These are phyloP conservation scores for Sarocladiaceae sp. DNA, from an alignment of 2,329 filamentous ascomycete species.

Conservation along the genomic window DNA sequence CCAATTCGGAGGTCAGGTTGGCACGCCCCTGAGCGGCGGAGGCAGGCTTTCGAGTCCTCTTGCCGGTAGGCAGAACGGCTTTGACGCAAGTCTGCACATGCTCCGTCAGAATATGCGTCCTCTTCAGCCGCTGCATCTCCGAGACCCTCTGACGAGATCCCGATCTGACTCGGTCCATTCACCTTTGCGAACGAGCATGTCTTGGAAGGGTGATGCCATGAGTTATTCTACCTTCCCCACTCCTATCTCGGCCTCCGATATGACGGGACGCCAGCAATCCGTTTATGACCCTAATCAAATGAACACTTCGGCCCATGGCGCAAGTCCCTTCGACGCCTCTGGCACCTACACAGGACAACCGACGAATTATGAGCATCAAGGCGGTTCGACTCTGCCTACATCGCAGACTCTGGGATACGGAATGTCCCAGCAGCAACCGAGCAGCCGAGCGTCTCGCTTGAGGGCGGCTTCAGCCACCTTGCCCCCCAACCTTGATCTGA, in stretches of 20 bases:
- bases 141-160: constrained; percentile 50
- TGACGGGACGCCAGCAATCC: constrained; percentile 40
- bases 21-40: constrained; percentile 39
- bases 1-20: constrained; percentile 42
- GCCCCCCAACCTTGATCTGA: constrained; percentile 38
- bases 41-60: constrained; percentile 47
- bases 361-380: not conserved
- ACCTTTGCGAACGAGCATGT: constrained; percentile 53
- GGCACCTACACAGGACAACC: constrained; percentile 16
- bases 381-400: not conserved
- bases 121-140: constrained; percentile 51
- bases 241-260: constrained; percentile 38
- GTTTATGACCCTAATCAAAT: constrained; percentile 46
- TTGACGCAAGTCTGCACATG: constrained; percentile 39
- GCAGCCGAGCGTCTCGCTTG: constrained; percentile 36
- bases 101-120: constrained; percentile 41
- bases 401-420: not conserved
- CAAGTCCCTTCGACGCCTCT: constrained; percentile 40
- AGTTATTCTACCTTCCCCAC: constrained; percentile 49
- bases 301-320: constrained; percentile 16
- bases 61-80: constrained; percentile 36
- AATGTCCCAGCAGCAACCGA: constrained; percentile 18
- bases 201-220: constrained; percentile 55
- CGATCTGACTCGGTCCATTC: constrained; percentile 54
- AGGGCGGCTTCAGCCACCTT: constrained; percentile 43